phyloP scores from a whole-genome alignment of 371 early-diverging fungal genomes.

The Cokeromyces recurvatus region DNA sequence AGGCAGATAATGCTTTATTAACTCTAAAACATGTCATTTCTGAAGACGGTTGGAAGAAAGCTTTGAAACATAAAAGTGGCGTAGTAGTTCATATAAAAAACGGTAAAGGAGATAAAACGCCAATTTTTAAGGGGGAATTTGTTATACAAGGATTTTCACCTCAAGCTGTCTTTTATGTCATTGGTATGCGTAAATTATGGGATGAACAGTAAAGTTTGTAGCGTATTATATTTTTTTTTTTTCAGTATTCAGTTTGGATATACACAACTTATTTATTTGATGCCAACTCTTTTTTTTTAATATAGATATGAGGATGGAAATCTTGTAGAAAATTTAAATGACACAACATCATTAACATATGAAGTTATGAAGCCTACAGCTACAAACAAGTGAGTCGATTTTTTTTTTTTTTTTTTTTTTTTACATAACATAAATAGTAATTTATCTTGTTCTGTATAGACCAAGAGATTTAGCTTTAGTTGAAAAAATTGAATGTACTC shows the following conservation, averaged over 20 bases:
- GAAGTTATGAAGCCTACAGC: constrained; percentile 49
- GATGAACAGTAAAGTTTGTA: constrained; percentile 47
- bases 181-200: constrained; percentile 64
- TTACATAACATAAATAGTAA: constrained; percentile 3
- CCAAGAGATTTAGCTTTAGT: constrained; percentile 38
- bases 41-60: constrained; percentile 64
- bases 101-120: constrained; percentile 51
- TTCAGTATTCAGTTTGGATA: too few species aligned
- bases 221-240: too few species aligned
- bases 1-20: constrained; percentile 39
- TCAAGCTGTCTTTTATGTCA: constrained; percentile 63
- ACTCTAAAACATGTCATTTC: constrained; percentile 34
- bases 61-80: constrained; percentile 63
- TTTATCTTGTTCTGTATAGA: too few species aligned
- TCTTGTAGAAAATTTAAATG: constrained; percentile 50
- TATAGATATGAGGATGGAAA: constrained; percentile 52
- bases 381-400: constrained; percentile 36
- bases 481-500: constrained; percentile 47
- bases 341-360: constrained; percentile 48
- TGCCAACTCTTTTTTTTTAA: too few species aligned
- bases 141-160: constrained; percentile 61
- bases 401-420: neutral
- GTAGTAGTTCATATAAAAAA: constrained; percentile 60
- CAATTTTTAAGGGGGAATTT: constrained; percentile 61
- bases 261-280: too few species aligned